Conservation (phyloP, 805 yeast species). For the Debaryomyces hansenii region DNA sequence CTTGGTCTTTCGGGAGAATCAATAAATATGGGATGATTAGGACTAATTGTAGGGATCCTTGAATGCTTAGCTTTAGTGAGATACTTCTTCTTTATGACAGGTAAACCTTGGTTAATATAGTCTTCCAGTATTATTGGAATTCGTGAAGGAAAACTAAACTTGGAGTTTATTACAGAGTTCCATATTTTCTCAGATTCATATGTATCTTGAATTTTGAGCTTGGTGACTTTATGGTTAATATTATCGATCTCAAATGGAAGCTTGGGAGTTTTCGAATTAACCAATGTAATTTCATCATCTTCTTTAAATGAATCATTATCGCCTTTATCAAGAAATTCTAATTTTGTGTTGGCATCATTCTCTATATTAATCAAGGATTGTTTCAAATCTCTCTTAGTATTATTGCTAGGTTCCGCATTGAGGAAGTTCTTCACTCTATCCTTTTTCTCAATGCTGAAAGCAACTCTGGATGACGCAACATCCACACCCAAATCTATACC, state of each 20-base stretch:
- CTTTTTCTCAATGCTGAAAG: conserved; percentile 31
- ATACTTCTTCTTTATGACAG: conserved; percentile 22
- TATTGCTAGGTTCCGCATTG: not conserved
- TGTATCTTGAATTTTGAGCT: not conserved
- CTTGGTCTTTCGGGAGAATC: conserved; percentile 19
- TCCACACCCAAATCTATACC: conserved; percentile 33
- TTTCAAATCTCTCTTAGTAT: conserved; percentile 3
- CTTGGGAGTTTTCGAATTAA: conserved; percentile 10
- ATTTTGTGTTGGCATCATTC: not conserved
- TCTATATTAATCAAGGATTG: conserved; percentile 3
- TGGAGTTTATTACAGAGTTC: not conserved
- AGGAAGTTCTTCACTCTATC: conserved; percentile 23
- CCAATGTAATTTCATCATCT: conserved; percentile 16
- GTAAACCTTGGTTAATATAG: conserved; percentile 20
- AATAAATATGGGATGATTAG: conserved; percentile 29
- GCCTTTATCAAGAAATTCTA: too few relatives aligned
- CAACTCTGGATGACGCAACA: conserved; percentile 26
- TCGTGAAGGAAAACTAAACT: conserved; percentile 10
- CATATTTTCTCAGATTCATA: conserved; percentile 1
- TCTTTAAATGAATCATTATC: conserved; percentile 1
- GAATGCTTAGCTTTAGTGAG: conserved; percentile 9
- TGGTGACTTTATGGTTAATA: not conserved
- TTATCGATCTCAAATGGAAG: not conserved
- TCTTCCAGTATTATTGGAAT: conserved; percentile 26
- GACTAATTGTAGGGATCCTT: conserved; percentile 28